Base-by-base conservation (phyloP, 495 filamentous ascomycete species). In the Entonaema liquescens region DNA sequence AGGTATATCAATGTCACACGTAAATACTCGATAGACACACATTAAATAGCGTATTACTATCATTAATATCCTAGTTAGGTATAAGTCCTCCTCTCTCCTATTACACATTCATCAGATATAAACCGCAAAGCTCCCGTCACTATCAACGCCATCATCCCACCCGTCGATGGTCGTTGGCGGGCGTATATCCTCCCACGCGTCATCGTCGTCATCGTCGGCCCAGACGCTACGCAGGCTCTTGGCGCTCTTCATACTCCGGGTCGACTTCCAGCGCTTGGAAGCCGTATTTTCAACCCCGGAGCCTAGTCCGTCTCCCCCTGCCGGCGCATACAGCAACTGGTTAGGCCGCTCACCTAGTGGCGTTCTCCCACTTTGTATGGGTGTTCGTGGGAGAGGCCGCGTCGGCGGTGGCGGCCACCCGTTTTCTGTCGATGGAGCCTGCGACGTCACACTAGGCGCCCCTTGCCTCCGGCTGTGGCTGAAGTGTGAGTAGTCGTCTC, bases 141-240 rank as follows among this genome's bases (percentile, higher is more conserved):
- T 77, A 47, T 55, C 70, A 1, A 29, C 67, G 9, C 31, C 58
- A 5, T 73, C 65, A 4, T 72, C 73, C 70, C 73, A 77, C 6
- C 67, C 75, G 1, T 67, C 73, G 5, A 75, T 44, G 3, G 64
- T 62, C 36, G 75, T 73, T 36, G 75, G 70, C 25, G 75, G 75
- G 1, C 66, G 64, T 54, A 77, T 68, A 54, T 77, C 75, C 23
- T 77, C 75, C 75, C 75, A 77, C 15, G 67, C 67, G 35, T 73
- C 73, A 0, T 72, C 67, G 19, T 74, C 73, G 3, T 74, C 75
- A 26, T 74, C 73, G 2, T 57, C 69, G 5, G 44, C 58, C 67
- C 64, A 71, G 9, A 54, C 31, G 40, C 75, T 73, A 21, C 65
- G 42, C 62, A 60, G 9, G 40, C 75, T 75, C 53, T 75, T 75